phyloP scores from a whole-genome alignment of 2,329 filamentous ascomycete species.

The Xylariales sp. region DNA sequence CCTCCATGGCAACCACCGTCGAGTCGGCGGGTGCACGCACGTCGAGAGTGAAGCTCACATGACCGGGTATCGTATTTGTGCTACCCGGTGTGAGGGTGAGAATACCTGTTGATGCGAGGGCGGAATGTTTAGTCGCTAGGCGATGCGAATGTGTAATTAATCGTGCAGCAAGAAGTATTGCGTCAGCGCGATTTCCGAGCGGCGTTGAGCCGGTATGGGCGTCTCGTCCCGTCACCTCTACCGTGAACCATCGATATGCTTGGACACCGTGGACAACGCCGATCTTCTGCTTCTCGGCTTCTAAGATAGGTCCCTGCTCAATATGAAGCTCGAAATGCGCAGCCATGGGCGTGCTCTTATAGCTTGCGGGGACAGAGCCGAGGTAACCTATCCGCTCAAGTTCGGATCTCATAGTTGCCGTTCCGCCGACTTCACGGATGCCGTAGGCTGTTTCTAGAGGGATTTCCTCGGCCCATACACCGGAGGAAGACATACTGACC shows the following conservation, averaged over 20 bases:
- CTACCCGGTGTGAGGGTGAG: constrained; percentile 73
- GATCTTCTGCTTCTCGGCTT: constrained; percentile 71
- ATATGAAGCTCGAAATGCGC: constrained; percentile 89
- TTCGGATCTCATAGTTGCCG: constrained; percentile 74
- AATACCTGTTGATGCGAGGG: constrained; percentile 77
- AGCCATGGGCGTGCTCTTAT: constrained; percentile 72
- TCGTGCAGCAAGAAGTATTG: constrained; percentile 73
- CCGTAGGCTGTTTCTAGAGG: constrained; percentile 69
- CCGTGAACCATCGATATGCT: constrained; percentile 78
- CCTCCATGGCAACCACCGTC: constrained; percentile 68
- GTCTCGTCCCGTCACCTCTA: constrained; percentile 74
- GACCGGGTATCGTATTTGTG: constrained; percentile 79
- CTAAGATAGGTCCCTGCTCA: constrained; percentile 83
- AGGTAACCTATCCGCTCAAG: constrained; percentile 79
- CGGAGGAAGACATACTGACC: constrained; percentile 77
- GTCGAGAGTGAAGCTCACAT: constrained; percentile 75
- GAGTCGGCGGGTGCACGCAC: constrained; percentile 68
- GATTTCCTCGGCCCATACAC: constrained; percentile 80
- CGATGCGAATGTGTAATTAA: constrained; percentile 75
- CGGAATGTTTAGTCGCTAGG: constrained; percentile 68
- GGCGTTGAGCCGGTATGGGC: constrained; percentile 82
- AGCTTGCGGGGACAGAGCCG: constrained; percentile 66
- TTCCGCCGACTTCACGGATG: constrained; percentile 70
- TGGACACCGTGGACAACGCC: constrained; percentile 79
- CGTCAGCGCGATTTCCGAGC: constrained; percentile 73